Base-by-base conservation (phyloP, 306 rosid genomes). In the Lupinus albus region DNA sequence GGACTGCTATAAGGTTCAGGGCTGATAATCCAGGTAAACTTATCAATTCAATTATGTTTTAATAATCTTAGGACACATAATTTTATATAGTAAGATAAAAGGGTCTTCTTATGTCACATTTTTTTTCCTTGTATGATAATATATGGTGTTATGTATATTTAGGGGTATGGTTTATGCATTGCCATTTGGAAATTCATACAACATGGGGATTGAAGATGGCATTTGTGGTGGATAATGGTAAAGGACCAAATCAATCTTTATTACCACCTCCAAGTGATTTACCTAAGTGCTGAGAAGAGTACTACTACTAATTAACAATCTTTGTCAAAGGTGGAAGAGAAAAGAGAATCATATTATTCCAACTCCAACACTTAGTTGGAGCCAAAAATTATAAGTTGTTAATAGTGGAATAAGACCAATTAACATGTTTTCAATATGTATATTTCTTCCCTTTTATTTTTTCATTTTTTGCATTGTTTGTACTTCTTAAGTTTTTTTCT, bases 171-270 rank as follows among this genome's bases (percentile, higher is more conserved):
- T 90, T 90, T 68, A 85, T 89, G 91, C 96, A 89, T 49, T 75
- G 84, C 8, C 80, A 80, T 66, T 70, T 75, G 73, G 97, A 91
- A 78, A 62, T 86, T 61, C 97, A 91, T 73, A 91, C 97, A n/a
- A 90, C 89, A 48, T 85, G 95, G 92, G 92, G 96, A 58, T 55
- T 90, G 10, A 90, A 90, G 84, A 90, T 87, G 97, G 95, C 95
- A 73, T 90, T 90, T 62, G 64, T 90, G 57, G 97, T 90, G 68
- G 90, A 90, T 74, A 84, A 87, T 80, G 95, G 90, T n/a, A 62
- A 84, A 74, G 95, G 92, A 44, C 87, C 90, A 36, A 79, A 82
- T 50, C 84, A 90, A 60, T 84, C 92, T 67, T 20, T 90, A 64
- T 52, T 85, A 30, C 96, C 96, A 32, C 96, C 92, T 50, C 95